A percentile compares a stretch with the other conserved stretches of the same genome.
These are phyloP conservation scores for Globisporangium cederbergense DNA, from an alignment of 352 stramenopile genomes.

Conservation along the genomic window DNA sequence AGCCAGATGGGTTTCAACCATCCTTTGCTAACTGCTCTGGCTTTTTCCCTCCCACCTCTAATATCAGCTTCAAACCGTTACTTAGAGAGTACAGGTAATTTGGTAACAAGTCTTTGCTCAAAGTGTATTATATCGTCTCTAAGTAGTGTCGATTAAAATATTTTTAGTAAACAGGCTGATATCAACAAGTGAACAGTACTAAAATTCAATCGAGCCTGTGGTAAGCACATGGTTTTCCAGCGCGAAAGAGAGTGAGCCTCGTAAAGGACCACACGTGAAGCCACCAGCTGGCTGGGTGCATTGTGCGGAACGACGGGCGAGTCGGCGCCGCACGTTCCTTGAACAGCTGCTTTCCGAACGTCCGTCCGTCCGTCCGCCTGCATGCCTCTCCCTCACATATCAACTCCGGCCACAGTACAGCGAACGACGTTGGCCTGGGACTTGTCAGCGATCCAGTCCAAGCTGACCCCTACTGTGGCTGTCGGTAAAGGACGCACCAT, in stretches of 20 bases:
- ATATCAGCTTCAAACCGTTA: neutral
- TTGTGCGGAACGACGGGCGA: neutral
- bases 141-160: too few relatives aligned
- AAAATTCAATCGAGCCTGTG: neutral
- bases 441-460: neutral
- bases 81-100: neutral
- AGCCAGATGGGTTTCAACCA: constrained; percentile 9
- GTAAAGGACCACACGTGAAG: constrained; percentile 3
- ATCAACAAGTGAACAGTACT: neutral
- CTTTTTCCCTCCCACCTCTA: constrained; percentile 5
- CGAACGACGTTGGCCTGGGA: too few relatives aligned
- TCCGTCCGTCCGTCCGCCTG: neutral
- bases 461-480: neutral
- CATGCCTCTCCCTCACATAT: neutral
- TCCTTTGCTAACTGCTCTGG: constrained; percentile 16
- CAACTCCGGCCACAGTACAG: neutral
- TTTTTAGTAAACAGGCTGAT: neutral
- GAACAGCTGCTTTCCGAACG: constrained; percentile 15
- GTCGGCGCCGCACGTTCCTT: constrained; percentile 4
- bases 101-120: neutral
- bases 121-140: too few relatives aligned
- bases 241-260: constrained; percentile 14
- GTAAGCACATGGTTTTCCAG: constrained; percentile 16
- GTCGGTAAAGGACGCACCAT: neutral
- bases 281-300: constrained; percentile 14